Base-by-base conservation (phyloP, 148 eudicot genomes). In the Simmondsia chinensis region DNA sequence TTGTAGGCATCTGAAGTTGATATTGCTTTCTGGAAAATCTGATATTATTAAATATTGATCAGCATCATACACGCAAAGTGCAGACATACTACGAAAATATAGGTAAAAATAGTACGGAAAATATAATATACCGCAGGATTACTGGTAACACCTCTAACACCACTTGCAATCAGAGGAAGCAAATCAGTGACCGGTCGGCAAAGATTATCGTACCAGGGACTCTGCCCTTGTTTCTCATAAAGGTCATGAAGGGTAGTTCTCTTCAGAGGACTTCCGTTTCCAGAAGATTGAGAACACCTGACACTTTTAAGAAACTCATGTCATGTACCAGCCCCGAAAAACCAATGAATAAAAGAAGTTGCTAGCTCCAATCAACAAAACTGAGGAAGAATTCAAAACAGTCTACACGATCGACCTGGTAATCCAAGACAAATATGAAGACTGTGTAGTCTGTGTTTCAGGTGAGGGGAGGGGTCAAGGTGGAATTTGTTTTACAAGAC, bases 11-110 rank as follows among this genome's bases (percentile, higher is more conserved):
- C 86, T 43, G 97, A 89, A 30, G 95, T 71, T 26, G 97, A 85
- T 34, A 89, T 89, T 28, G 97, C 97, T 69, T 89, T 89, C 82
- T 89, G 97, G 66, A 89, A 89, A 46, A 89, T 89, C 97, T 89
- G 93, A 44, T 67, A 32, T 16, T 20, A 28, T 45, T 16, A 25
- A 15, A 21, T 33, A 12, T 21, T 12, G 37, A 4, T 26, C 23
- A 2, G 14, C 32, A 37, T 5, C 20, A 26, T 10, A 12, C 4
- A 27, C 12, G 47, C 5, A 43, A 33, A 26, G 23, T 7, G 33
- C 13, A 20, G 25, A 36, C 11, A 31, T 14, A 9, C 30, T 23
- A 14, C 21, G 32, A 18, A 12, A 4, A 33, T 2, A 56, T 10
- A 7, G 1, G 18, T 22, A 11, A 21, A 9, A 7, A 1, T 4